These are phyloP conservation scores for Ustilago vetiveriae DNA, from an alignment of 1,284 basidiomycete genomes.

Conservation along the genomic window DNA sequence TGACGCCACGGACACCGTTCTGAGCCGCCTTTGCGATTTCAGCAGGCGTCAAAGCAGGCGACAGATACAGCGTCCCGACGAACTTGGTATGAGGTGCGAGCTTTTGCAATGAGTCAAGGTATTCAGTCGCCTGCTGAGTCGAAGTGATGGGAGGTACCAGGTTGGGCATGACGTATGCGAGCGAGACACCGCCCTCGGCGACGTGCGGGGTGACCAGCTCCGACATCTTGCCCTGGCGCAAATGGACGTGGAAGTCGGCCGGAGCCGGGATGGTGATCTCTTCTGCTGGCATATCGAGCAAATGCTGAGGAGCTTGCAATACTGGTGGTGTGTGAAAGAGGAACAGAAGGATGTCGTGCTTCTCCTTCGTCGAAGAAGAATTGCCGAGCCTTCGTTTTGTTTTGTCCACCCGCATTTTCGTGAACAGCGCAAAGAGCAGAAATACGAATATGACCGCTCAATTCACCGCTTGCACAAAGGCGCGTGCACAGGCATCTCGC, in stretches of 20 bases:
- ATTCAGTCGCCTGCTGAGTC: conserved; percentile 82
- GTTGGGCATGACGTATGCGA: conserved; percentile 99
- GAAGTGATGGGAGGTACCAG: conserved; percentile 89
- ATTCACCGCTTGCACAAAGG: conserved; percentile 7
- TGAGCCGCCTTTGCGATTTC: conserved; percentile 82
- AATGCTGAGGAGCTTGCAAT: background rate
- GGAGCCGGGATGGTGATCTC: conserved; percentile 54
- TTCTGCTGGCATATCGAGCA: conserved; percentile 18
- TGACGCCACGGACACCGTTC: conserved; percentile 75
- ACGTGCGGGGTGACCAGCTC: conserved; percentile 91
- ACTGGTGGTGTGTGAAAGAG: too few species aligned
- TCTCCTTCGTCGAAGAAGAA: conserved; percentile 6
- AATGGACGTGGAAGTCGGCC: conserved; percentile 87
- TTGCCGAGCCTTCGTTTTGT: conserved; percentile 10
- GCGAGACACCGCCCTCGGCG: conserved; percentile 82
- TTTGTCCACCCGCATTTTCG: conserved; percentile 5
- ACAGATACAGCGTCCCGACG: conserved; percentile 95
- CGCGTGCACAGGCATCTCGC: background rate
- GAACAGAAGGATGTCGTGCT: conserved; percentile 28
- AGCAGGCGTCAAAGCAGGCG: conserved; percentile 85
- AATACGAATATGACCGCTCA: conserved; percentile 3
- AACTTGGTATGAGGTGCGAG: conserved; percentile 85
- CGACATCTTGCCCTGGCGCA: conserved; percentile 82
- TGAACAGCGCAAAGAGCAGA: background rate
- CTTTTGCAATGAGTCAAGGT: conserved; percentile 78